These are phyloP conservation scores for Fraxinus cuspidata DNA, from an alignment of 257 asterid genomes.

Conservation along the genomic window DNA sequence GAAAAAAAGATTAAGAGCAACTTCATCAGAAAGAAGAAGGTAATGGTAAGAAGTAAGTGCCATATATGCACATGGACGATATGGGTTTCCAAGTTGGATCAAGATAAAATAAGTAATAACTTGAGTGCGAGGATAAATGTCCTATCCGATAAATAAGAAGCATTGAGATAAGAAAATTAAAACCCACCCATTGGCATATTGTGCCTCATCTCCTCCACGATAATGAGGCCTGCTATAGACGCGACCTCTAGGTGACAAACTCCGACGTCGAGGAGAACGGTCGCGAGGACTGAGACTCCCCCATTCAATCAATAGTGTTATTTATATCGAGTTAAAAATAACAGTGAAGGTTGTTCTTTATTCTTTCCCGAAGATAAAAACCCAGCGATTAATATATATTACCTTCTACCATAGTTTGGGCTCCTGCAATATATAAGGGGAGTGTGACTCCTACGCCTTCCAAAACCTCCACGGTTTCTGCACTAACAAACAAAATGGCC, in stretches of 20 bases:
- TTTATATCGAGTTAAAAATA: not conserved
- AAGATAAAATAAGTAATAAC: not conserved
- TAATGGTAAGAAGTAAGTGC: too few relatives aligned
- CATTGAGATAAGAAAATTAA: not conserved
- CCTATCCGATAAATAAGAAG: not conserved
- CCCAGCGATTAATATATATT: not conserved
- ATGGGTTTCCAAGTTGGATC: not conserved
- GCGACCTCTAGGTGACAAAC: constrained; percentile 78
- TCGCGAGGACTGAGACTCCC: constrained; percentile 43
- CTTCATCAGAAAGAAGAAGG: not conserved
- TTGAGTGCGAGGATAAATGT: not conserved
- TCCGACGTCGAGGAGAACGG: constrained; percentile 76
- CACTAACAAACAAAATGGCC: too few relatives aligned
- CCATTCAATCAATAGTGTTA: constrained; percentile 28
- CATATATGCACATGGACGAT: too few relatives aligned
- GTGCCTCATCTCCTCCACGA: constrained; percentile 73
- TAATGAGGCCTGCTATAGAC: constrained; percentile 78
- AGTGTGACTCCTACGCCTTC: too few relatives aligned
- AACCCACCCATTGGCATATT: constrained; percentile 70
- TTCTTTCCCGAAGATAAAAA: not conserved
- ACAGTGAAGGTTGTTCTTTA: not conserved
- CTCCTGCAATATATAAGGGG: constrained; percentile 80
- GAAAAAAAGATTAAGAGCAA: not conserved
- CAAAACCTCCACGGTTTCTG: too few relatives aligned
- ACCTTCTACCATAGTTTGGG: constrained; percentile 95